Evolutionary conservation across 2,329 filamentous ascomycete genomes (phyloP).

Genomic region (Rutstroemia sp.): DNA sequence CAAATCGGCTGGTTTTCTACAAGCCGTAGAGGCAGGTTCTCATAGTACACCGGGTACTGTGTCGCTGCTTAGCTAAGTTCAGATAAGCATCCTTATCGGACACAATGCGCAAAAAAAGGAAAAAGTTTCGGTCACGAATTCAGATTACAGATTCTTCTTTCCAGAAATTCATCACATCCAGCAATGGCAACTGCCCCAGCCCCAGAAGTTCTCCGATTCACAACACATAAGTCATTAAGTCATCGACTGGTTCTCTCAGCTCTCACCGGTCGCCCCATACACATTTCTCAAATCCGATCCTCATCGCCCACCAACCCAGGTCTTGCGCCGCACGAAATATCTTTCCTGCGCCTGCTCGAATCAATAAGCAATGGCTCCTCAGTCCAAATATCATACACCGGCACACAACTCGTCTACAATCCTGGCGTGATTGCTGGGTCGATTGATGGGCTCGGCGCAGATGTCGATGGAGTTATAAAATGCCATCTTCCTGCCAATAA

Average conservation of each 20-base stretch:
- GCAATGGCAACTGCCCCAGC: slow-evolving; percentile 25
- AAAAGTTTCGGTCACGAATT: too few species aligned
- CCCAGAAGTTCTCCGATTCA: slow-evolving; percentile 62
- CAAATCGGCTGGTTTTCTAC: too few species aligned
- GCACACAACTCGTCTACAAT: slow-evolving; percentile 85
- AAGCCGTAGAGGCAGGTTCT: too few species aligned
- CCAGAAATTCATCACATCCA: slow-evolving; percentile 1
- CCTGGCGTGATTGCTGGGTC: slow-evolving; percentile 88
- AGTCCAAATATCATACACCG: slow-evolving; percentile 94
- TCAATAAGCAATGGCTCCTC: slow-evolving; percentile 89
- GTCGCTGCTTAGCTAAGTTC: background rate
- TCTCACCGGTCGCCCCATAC: slow-evolving; percentile 79
- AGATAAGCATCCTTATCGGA: slow-evolving; percentile 6
- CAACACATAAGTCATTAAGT: slow-evolving; percentile 73
- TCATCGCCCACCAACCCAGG: slow-evolving; percentile 81
- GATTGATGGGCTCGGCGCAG: slow-evolving; percentile 61
- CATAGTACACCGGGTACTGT: too few species aligned
- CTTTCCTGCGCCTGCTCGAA: slow-evolving; percentile 90
- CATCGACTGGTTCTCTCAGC: slow-evolving; percentile 85
- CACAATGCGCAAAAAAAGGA: background rate
- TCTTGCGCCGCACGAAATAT: slow-evolving; percentile 87
- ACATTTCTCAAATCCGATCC: slow-evolving; percentile 89
- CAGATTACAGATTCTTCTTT: too few species aligned
- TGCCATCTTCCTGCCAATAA: slow-evolving; percentile 74
- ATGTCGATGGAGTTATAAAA: slow-evolving; percentile 58